These are phyloP conservation scores for Chenopodium quinoa DNA, from an alignment of 148 eudicot species.

Conservation along the genomic window DNA sequence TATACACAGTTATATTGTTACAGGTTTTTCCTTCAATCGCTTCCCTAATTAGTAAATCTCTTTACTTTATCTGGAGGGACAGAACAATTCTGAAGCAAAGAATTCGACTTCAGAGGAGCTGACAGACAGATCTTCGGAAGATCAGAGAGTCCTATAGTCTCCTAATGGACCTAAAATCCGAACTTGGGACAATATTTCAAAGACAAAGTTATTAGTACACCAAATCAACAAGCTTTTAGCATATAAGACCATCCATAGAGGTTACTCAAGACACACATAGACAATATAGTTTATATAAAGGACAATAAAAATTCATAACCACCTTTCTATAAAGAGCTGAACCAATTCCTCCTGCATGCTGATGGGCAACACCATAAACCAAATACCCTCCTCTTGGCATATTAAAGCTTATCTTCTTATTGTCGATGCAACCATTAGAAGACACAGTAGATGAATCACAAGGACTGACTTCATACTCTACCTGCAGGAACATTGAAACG, in stretches of 20 bases:
- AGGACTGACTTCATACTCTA: constrained; percentile 62
- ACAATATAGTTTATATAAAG: background rate
- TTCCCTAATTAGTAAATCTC: background rate
- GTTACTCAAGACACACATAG: background rate
- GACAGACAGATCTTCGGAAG: background rate
- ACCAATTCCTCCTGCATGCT: constrained; percentile 74
- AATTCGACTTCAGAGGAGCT: background rate
- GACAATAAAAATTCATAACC: background rate
- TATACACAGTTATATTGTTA: no score
- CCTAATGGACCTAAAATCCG: background rate
- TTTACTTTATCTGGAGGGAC: background rate
- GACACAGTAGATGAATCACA: constrained; percentile 36
- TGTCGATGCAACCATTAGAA: constrained; percentile 37
- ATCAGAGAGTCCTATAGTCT: background rate
- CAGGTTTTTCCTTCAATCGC: background rate
- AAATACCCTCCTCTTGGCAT: constrained; percentile 70
- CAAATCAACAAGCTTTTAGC: background rate
- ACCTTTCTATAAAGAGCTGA: constrained; percentile 78
- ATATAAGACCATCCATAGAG: background rate
- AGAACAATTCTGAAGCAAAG: background rate
- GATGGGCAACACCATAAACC: constrained; percentile 81
- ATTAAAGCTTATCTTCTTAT: constrained; percentile 39
- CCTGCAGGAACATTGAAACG: constrained; percentile 29
- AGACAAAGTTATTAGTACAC: background rate
- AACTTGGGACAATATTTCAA: background rate